Conservation (phyloP, 2,329 filamentous ascomycete species). For the Erysiphe pulchra region DNA sequence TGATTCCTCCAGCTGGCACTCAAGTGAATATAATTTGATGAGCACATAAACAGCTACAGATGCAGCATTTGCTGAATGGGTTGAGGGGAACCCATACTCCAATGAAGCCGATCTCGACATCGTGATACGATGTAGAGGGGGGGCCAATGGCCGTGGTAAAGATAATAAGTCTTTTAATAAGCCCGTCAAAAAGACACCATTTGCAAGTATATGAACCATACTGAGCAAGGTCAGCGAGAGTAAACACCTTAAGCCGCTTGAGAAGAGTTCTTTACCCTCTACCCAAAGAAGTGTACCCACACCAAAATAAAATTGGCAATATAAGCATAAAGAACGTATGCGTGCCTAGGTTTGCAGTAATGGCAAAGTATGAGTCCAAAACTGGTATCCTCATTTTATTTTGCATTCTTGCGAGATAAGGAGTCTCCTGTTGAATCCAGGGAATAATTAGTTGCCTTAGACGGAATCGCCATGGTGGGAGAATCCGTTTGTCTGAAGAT, state of each 20-base stretch:
- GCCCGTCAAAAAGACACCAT: conserved; percentile 67
- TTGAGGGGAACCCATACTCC: conserved; percentile 93
- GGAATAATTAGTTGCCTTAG: conserved; percentile 64
- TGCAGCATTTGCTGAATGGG: conserved; percentile 88
- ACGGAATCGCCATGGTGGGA: conserved; percentile 72
- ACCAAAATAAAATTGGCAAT: conserved; percentile 90
- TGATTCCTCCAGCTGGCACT: conserved; percentile 32
- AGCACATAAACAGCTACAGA: conserved; percentile 75
- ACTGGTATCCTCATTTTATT: conserved; percentile 52
- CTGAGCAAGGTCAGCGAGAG: conserved; percentile 15
- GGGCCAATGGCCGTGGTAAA: conserved; percentile 72
- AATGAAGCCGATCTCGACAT: conserved; percentile 91
- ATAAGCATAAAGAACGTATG: conserved; percentile 98
- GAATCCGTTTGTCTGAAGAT: conserved; percentile 44
- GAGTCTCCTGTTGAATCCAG: conserved; percentile 81
- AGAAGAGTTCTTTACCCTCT: conserved; percentile 42
- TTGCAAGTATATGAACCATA: conserved; percentile 49
- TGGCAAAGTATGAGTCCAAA: conserved; percentile 89
- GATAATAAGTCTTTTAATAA: conserved; percentile 89
- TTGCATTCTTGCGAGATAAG: conserved; percentile 74
- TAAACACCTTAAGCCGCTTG: no score
- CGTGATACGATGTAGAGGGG: conserved; percentile 77
- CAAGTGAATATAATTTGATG: conserved; percentile 37
- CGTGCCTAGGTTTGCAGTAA: conserved; percentile 85
- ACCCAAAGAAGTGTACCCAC: conserved; percentile 60